Evolutionary conservation across 2,329 filamentous ascomycete species (phyloP).

Genomic region (Dendrostoma leiphaemia): DNA sequence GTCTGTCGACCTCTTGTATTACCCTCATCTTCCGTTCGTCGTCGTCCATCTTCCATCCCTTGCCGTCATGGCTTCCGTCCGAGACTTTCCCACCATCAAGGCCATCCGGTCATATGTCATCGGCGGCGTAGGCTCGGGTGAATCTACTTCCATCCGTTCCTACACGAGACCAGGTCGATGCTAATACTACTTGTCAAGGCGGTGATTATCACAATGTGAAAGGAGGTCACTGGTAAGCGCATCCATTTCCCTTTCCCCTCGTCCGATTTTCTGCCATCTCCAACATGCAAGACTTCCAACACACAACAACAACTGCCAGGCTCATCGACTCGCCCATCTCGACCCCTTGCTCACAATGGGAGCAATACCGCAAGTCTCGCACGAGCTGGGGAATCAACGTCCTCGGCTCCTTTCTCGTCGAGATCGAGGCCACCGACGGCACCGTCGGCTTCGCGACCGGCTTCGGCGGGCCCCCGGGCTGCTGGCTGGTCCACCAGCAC

Average conservation of each 20-base stretch:
- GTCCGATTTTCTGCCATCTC: background rate
- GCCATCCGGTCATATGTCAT: conserved; percentile 72
- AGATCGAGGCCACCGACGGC: conserved; percentile 84
- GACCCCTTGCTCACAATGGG: conserved; percentile 87
- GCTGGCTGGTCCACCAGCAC: conserved; percentile 91
- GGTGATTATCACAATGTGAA: conserved; percentile 94
- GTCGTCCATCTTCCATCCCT: background rate
- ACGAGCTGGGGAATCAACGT: conserved; percentile 97
- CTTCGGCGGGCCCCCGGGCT: conserved; percentile 89
- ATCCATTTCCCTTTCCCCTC: background rate
- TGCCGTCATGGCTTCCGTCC: conserved; percentile 45
- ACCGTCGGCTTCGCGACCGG: conserved; percentile 94
- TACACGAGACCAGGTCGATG: background rate
- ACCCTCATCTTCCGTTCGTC: background rate
- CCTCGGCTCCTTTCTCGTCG: conserved; percentile 85
- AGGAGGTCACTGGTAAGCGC: conserved; percentile 61
- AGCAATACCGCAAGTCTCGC: conserved; percentile 80
- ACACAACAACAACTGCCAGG: too few species aligned
- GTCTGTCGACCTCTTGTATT: background rate
- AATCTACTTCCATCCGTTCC: conserved; percentile 28
- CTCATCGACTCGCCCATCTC: conserved; percentile 89
- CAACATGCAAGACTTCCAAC: too few species aligned
- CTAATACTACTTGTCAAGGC: conserved; percentile 38
- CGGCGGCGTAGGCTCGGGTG: conserved; percentile 54
- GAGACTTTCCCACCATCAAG: conserved; percentile 72